Base-by-base conservation (phyloP, 1,284 basidiomycete genomes). In the Sanguinoderma infundibulare region DNA sequence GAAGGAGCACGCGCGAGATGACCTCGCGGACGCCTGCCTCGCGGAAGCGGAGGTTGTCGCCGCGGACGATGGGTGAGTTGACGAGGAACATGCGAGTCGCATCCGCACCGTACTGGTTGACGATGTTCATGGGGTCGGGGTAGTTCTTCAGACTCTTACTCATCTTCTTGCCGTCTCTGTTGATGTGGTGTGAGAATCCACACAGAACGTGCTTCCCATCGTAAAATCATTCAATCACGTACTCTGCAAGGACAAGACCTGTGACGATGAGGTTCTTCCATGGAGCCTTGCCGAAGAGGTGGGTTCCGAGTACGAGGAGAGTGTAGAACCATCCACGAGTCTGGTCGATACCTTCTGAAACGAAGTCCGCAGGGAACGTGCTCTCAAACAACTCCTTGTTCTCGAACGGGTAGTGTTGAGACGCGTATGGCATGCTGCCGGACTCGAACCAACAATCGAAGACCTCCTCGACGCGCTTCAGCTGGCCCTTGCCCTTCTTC, bases 371-470 rank as follows among this genome's bases (percentile, higher is more conserved):
- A 5, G 98, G 98, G 83, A 96, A 98, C 14, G 87, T 88, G 35
- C 81, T 81, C 75, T 96, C 89, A 65, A 94, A 92, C 53, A 87
- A 78, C 57, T 97, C 96, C 77, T 91, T 92, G 79, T 96, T 98
- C 78, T 99, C 97, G 75, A 99, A 99, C 8, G 98, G 98, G 81
- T 98, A 99, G 78, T 99, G 98, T 14, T 89, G 84, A 73, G 98
- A 97, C 1, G 96, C 98, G 73, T 98, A 99, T 4, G 98, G 98
- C 98, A 99, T 99, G 73, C 96, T 95, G 78, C 98, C 98, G 7
- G 97, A 98, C 81, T 99, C 98, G 75, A 99, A 99, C 98, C 98
- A 99, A 75, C 98, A 99, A 76, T 99, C 98, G 75, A 99, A 99
- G 34, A 99, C 96, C 76, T 98, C 98, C 63, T 98, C 95, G 20